Conservation (phyloP, 1,284 basidiomycete genomes). For the Heterobasidion occidentale region DNA sequence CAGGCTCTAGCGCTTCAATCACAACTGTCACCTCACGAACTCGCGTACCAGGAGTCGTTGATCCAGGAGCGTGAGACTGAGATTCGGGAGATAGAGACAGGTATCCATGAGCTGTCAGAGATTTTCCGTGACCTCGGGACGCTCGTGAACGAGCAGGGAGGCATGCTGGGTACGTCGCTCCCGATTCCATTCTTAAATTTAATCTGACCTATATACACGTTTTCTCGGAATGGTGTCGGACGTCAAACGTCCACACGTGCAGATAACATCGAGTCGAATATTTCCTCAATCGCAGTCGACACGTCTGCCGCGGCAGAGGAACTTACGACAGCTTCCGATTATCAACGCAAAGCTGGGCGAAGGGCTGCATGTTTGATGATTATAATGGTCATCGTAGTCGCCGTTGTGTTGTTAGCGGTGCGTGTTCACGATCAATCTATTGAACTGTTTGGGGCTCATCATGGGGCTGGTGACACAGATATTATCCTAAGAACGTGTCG, state of each 20-base stretch:
- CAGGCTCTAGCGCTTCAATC: constrained; percentile 68
- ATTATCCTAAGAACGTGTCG: constrained; percentile 3
- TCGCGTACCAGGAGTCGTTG: constrained; percentile 94
- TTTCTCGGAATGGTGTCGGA: too few species aligned
- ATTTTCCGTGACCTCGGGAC: constrained; percentile 97
- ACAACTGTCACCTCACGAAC: constrained; percentile 80
- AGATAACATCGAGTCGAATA: constrained; percentile 96
- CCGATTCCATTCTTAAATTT: not conserved
- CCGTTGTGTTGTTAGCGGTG: constrained; percentile 90
- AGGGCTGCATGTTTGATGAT: constrained; percentile 88
- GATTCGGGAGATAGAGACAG: constrained; percentile 94
- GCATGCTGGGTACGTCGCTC: constrained; percentile 77
- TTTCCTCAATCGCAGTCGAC: constrained; percentile 81
- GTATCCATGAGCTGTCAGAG: constrained; percentile 94
- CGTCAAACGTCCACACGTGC: not conserved
- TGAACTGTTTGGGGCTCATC: not conserved
- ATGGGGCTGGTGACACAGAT: not conserved
- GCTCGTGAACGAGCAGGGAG: constrained; percentile 91
- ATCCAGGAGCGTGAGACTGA: constrained; percentile 94
- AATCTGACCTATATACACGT: too few species aligned
- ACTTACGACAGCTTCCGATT: constrained; percentile 84
- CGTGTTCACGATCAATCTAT: constrained; percentile 25
- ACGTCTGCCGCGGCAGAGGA: constrained; percentile 84
- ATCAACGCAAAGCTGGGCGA: constrained; percentile 90
- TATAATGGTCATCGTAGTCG: constrained; percentile 80